Evolutionary conservation across 257 asterid genomes (phyloP), one percentile per base, ranked within the genome.

Genomic region (Striga asiatica): DNA sequence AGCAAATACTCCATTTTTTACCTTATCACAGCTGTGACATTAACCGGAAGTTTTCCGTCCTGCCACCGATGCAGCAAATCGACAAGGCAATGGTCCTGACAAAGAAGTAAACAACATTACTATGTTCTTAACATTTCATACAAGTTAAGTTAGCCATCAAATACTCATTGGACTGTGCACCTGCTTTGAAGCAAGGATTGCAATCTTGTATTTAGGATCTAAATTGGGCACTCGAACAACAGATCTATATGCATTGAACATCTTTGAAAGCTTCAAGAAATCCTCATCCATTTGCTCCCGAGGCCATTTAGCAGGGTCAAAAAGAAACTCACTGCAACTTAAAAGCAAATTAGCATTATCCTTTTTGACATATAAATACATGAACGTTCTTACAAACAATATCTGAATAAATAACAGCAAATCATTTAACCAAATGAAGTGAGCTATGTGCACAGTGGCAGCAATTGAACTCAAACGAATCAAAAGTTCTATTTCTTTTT

Each of bases 31-130:
- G 83, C 77, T 57, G 76, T 78, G 58, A 91, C 78, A 21, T 84
- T 74, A 65, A 91, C 84, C 38, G 98, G 98, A 70, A 87, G 84
- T 62, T 73, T 82, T 54, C 79, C 75, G 65, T 87, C 95, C 70
- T 84, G 98, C 98, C 96, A 87, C 46, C 82, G 79, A 61, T 83
- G 95, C 74, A 91, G 74, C 75, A 91, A 73, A 68, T 87, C 95
- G 56, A 79, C 89, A 32, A 91, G 94, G 69, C 96, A 91, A 59
- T 91, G 98, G 50, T 91, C 98, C 96, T 91, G 77, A 50, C 23
- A 50, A 35, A 11, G 2, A 41, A 41, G 10, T 10, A 41, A 6
- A 41, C 17, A 13, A 1, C 48, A n/a, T 41, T 14, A 41, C 17
- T 41, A n/a, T n/a, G n/a, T n/a, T n/a, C n/a, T n/a, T n/a, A n/a